Evolutionary conservation across 495 filamentous ascomycete genomes (phyloP), one percentile per base, ranked within the genome.

Genomic region (Lepidopterella palustris): DNA sequence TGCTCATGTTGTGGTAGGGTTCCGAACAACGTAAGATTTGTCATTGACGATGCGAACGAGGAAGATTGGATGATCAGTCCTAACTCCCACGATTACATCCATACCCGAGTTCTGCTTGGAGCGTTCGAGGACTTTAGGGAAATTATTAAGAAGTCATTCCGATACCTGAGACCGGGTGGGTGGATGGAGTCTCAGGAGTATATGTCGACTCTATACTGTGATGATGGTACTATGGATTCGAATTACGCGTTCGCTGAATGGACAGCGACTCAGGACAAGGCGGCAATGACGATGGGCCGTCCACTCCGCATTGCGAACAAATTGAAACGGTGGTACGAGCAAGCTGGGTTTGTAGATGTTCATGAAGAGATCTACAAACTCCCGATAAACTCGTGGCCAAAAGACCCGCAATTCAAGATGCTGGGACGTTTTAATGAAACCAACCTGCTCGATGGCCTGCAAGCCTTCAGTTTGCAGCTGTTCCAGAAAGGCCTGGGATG

Each of bases 161-260:
- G 55, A 32, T 59, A 69, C 31, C 52, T 70, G 6, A 65, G 66
- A 39, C 70, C 70, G 3, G 70, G 70, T 11, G 70, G 61, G 0
- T 72, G 62, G 63, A 65, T 72, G 63, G 68, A 72, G 49, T 69
- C 63, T 6, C 68, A 69, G 35, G 70, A 70, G 32, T 57, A 58
- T 20, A 66, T 66, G 61, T 61, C 63, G 3, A 69, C 70, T 0
- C 35, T 70, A 3, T 70, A 67, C 50, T 70, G 68, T 49, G 70
- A 72, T 53, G 68, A 72, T 49, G 63, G 66, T 1, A 70, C 68
- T 2, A 72, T 72, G 70, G 21, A 35, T 13, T 45, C 59, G 4
- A 75, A 79, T 42, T 79, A 84, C 59, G 75, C 79, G 2, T 73
- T 68, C 40, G 45, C 56, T 4, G 57, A 69, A 40, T 76, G 72